phyloP scores from a whole-genome alignment of 202 grass and related monocot species.

The Musa balbisiana region DNA sequence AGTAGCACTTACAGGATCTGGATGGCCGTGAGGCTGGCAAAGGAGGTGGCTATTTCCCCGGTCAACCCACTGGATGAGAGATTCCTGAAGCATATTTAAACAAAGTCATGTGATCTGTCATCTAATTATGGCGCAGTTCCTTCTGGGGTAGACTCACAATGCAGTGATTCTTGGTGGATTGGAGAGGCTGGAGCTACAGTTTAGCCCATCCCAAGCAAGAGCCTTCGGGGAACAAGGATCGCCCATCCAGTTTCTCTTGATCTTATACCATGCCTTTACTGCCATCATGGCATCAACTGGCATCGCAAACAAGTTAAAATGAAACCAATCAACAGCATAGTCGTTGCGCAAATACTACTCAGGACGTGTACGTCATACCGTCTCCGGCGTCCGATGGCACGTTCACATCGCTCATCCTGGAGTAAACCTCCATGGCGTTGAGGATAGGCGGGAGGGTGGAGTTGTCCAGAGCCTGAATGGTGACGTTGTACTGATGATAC shows the following conservation, averaged over 20 bases:
- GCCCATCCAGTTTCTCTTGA: slow-evolving; percentile 47
- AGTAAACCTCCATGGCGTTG: slow-evolving; percentile 33
- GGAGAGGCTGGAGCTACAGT: slow-evolving; percentile 17
- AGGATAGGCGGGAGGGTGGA: slow-evolving; percentile 24
- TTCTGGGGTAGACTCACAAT: slow-evolving; percentile 33
- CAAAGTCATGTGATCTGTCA: no score
- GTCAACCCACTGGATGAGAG: slow-evolving; percentile 28
- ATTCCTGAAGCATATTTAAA: slow-evolving; percentile 21
- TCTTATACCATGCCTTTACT: slow-evolving; percentile 26
- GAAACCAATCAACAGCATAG: no score
- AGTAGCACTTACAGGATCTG: slow-evolving; percentile 28
- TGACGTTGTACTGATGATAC: slow-evolving; percentile 1
- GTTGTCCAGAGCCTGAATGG: slow-evolving; percentile 10
- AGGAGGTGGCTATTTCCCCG: slow-evolving; percentile 32
- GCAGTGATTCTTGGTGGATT: slow-evolving; percentile 17
- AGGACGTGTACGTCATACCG: not conserved
- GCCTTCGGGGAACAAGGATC: slow-evolving; percentile 44
- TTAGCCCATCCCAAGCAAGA: slow-evolving; percentile 35
- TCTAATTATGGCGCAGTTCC: no score
- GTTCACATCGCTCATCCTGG: slow-evolving; percentile 6
- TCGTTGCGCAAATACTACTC: no score
- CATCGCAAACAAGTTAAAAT: not conserved
- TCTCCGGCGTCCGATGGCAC: slow-evolving; percentile 20
- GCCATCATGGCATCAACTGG: slow-evolving; percentile 33
- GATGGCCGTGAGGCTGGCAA: slow-evolving; percentile 28